phyloP scores from a whole-genome alignment of 257 asterid species.

The Scutellaria minor region DNA sequence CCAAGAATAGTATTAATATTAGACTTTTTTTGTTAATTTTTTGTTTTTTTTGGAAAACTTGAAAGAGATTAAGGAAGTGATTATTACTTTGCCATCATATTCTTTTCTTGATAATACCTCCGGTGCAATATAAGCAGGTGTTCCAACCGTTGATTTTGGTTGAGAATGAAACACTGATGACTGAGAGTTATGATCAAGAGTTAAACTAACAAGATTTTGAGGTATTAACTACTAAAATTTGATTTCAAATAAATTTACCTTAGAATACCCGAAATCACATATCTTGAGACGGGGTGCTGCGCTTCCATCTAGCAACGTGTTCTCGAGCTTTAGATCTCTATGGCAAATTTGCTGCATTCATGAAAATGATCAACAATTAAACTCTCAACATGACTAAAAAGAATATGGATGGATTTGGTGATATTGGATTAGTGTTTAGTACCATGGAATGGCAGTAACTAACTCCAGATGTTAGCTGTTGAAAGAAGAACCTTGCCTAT shows the following conservation, averaged over 20 bases:
- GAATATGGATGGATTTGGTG: neutral
- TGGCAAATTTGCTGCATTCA: conserved; percentile 60
- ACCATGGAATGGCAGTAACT: conserved; percentile 62
- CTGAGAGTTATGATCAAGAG: conserved; percentile 37
- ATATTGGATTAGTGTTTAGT: neutral
- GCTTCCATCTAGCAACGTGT: conserved; percentile 55
- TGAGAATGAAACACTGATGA: conserved; percentile 78
- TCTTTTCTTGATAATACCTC: conserved; percentile 75
- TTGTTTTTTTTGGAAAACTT: too few species aligned
- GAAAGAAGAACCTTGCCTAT: conserved; percentile 56
- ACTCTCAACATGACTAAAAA: neutral
- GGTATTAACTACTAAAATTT: neutral
- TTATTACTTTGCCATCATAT: conserved; percentile 76
- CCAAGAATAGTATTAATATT: conserved; percentile 25
- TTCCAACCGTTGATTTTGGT: conserved; percentile 84
- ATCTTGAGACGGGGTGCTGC: conserved; percentile 53
- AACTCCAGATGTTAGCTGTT: conserved; percentile 59
- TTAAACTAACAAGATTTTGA: neutral
- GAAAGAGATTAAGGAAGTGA: neutral
- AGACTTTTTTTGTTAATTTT: neutral
- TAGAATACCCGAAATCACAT: conserved; percentile 63
- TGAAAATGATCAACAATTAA: neutral
- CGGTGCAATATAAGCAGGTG: conserved; percentile 84
- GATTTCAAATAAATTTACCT: conserved; percentile 36
- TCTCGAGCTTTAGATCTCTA: conserved; percentile 61